A percentile compares a stretch with the other conserved stretches of the same genome.
phyloP scores from a whole-genome alignment of 163 green algal genomes.

The Dunaliella salina region DNA sequence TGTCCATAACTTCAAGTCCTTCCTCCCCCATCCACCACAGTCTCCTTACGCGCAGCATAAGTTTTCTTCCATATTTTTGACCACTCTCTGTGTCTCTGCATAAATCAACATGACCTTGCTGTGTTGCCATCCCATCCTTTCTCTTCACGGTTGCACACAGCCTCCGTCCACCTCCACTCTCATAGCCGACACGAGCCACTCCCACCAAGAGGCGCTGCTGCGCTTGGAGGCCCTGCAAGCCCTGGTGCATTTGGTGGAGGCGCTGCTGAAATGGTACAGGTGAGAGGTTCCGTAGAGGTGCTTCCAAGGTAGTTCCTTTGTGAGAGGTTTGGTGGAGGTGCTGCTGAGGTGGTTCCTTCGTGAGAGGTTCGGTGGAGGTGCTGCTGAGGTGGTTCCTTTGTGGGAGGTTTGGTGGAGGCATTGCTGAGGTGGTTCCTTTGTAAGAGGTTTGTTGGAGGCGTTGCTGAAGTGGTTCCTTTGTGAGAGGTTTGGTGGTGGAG shows the following conservation, averaged over 20 bases:
- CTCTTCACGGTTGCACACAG: background rate
- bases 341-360: slow-evolving; percentile 69
- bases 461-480: slow-evolving; percentile 70
- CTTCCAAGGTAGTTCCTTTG: slow-evolving; percentile 56
- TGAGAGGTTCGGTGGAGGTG: slow-evolving; percentile 51
- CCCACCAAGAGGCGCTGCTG: slow-evolving; percentile 55
- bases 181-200: slow-evolving; percentile 17
- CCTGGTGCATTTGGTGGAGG: slow-evolving; percentile 67
- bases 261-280: slow-evolving; percentile 71
- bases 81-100: no score
- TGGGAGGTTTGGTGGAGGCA: slow-evolving; percentile 41
- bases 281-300: slow-evolving; percentile 33
- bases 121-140: background rate
- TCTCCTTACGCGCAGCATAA: no score
- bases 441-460: slow-evolving; percentile 52
- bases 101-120: background rate
- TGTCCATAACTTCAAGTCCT: no score
- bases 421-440: slow-evolving; percentile 69
- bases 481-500: no score
- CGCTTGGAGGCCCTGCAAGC: slow-evolving; percentile 74
- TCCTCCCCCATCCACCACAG: no score
- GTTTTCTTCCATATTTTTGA: no score
- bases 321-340: slow-evolving; percentile 41
- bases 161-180: slow-evolving; percentile 16
- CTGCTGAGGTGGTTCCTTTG: slow-evolving; percentile 57